These are phyloP conservation scores for Przewalskia tangutica DNA, from an alignment of 257 asterid species.

Conservation along the genomic window DNA sequence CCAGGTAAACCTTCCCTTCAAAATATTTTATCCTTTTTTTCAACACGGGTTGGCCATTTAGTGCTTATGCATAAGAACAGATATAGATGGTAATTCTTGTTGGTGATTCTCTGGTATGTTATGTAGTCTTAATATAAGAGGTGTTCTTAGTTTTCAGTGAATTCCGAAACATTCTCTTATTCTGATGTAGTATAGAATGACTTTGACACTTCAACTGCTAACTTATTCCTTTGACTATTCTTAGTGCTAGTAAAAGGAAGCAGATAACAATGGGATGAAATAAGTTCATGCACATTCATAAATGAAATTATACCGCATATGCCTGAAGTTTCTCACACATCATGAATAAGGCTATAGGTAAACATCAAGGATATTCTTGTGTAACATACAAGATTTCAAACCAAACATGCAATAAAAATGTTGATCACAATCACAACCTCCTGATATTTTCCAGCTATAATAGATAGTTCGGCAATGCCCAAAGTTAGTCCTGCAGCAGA, in stretches of 20 bases:
- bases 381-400: not conserved
- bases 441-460: constrained; percentile 40
- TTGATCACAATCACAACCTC: constrained; percentile 61
- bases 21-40: not conserved
- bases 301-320: not conserved
- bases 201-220: too few relatives aligned
- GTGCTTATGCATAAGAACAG: not conserved
- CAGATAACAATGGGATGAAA: too few relatives aligned
- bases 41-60: not conserved
- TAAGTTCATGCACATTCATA: too few relatives aligned
- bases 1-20: not conserved
- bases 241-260: too few relatives aligned
- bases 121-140: not conserved
- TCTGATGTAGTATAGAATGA: too few relatives aligned
- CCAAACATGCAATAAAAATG: constrained; percentile 65
- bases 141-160: not conserved
- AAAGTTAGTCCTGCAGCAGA: constrained; percentile 41
- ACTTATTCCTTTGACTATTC: too few relatives aligned
- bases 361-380: not conserved
- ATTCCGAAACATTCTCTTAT: too few relatives aligned
- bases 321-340: not conserved
- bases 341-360: not conserved
- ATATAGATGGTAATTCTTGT: not conserved
- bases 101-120: not conserved
- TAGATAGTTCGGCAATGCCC: constrained; percentile 34